These are phyloP conservation scores for Xylariaceae sp. DNA, from an alignment of 2,329 filamentous ascomycete genomes.

Conservation along the genomic window DNA sequence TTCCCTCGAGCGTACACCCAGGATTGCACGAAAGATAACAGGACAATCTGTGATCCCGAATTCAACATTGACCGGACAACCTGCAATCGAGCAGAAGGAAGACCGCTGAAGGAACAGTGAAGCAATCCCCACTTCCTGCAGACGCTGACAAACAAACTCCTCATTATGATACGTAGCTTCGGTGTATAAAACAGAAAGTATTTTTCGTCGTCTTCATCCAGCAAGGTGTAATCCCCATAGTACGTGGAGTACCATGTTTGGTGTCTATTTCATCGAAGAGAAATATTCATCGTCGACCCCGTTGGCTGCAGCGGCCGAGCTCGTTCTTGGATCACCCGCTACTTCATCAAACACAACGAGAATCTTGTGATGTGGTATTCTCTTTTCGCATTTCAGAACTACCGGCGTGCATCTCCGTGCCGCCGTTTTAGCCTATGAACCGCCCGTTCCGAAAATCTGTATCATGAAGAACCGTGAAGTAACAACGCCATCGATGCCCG, in stretches of 20 bases:
- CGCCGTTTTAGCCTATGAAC: constrained; percentile 32
- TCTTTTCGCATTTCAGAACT: constrained; percentile 31
- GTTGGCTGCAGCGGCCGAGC: too few relatives aligned
- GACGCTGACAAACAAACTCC: neutral
- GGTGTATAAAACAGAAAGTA: too few relatives aligned
- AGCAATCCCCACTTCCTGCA: neutral
- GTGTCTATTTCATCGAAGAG: too few relatives aligned
- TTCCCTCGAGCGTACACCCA: too few relatives aligned
- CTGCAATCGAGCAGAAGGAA: too few relatives aligned
- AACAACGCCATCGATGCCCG: constrained; percentile 49
- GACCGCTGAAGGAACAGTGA: neutral
- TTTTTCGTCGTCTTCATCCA: too few relatives aligned
- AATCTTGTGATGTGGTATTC: constrained; percentile 24
- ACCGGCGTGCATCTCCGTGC: constrained; percentile 29
- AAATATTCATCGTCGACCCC: neutral
- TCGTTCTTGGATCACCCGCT: constrained; percentile 8
- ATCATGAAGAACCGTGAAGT: constrained; percentile 42
- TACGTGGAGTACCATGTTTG: too few relatives aligned
- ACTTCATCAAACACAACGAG: constrained; percentile 13
- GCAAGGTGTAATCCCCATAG: too few relatives aligned
- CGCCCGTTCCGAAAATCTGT: constrained; percentile 32
- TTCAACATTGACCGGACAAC: too few relatives aligned
- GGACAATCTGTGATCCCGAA: too few relatives aligned
- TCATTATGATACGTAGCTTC: neutral
- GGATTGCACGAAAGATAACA: too few relatives aligned